Evolutionary conservation across 2,329 filamentous ascomycete genomes (phyloP), one percentile per base, ranked within the genome.

Genomic region (Xylariomycetidae sp.): DNA sequence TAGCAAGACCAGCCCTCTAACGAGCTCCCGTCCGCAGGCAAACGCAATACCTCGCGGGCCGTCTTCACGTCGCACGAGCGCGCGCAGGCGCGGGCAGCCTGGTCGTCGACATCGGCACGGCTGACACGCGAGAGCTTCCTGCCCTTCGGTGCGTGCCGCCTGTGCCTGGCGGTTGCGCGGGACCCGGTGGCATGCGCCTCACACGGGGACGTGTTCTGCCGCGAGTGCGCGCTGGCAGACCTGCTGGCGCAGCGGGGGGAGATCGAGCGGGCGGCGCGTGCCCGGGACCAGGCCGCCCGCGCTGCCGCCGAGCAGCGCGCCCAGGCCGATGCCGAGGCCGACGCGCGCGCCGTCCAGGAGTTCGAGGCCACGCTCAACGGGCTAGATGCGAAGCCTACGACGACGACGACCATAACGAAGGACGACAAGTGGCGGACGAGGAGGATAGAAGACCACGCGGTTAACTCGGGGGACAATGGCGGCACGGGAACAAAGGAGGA

Each of bases 61-160:
- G 88, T 95, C 61, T 96, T 96, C 69, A 96, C 92, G 20, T 81
- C 87, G 16, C 79, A 95, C 64, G 92, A 96, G 65, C 82, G 92
- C 46, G 74, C 76, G 32, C 75, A 90, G 31, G 82, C 94, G 39
- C 86, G 88, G 52, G 74, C 76, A 13, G 78, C 79, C 47, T 96
- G 92, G 88, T 79, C 82, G 47, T 77, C 82, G 7, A 85, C 82
- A 46, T 79, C 82, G 32, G 87, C 88, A n/a, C 84, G 87, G 32
- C 78, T 96, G 20, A 80, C 76, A 15, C 83, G 90, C 53, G 92
- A 96, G 56, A 92, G 85, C 35, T 96, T 95, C 60, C 77, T 96
- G 9, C 82, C 87, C 5, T 95, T 96, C 58, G 86, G 83, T 34
- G 87, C 82, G 15, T 98, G 90, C 65, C 77, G 82, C 34, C 72